Percentiles rank a stretch among this genome's conserved stretches.
These are phyloP conservation scores for Boletus tomentosulus DNA, from an alignment of 768 basidiomycete genomes.

Conservation along the genomic window DNA sequence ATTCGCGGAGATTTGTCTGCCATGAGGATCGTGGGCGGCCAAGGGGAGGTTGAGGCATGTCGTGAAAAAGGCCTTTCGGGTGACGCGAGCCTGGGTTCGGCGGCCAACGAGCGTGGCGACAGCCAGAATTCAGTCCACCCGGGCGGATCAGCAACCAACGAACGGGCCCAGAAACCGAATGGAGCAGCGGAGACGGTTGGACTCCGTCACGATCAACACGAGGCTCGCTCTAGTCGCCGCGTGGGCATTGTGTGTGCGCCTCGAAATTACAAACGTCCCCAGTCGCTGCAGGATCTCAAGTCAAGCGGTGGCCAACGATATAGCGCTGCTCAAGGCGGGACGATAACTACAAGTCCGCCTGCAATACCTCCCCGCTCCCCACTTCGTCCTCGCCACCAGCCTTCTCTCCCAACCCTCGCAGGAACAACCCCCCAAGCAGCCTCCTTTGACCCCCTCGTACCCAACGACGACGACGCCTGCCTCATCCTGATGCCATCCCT, in stretches of 20 bases:
- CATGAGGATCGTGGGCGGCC: slow-evolving; percentile 25
- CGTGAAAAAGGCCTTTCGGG: slow-evolving; percentile 16
- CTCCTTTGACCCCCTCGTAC: background rate
- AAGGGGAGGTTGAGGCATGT: slow-evolving; percentile 24
- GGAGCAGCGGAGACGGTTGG: slow-evolving; percentile 17
- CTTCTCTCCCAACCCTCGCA: slow-evolving; percentile 9
- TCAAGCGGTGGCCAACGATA: slow-evolving; percentile 8
- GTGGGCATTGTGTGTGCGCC: slow-evolving; percentile 38
- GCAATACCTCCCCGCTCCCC: slow-evolving; percentile 31
- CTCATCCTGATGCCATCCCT: slow-evolving; percentile 28
- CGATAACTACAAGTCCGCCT: slow-evolving; percentile 11
- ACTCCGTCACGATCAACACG: slow-evolving; percentile 22
- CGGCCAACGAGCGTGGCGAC: slow-evolving; percentile 1
- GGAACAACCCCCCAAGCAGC: background rate
- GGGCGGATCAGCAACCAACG: slow-evolving; percentile 3
- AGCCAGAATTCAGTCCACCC: background rate
- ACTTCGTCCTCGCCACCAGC: slow-evolving; percentile 20
- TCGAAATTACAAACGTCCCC: slow-evolving; percentile 33
- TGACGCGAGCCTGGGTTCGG: slow-evolving; percentile 16
- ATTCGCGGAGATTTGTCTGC: slow-evolving; percentile 21
- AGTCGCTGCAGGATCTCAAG: slow-evolving; percentile 28
- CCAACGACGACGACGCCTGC: slow-evolving; percentile 14
- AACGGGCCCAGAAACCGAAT: slow-evolving; percentile 1
- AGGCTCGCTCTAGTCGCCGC: slow-evolving; percentile 42
- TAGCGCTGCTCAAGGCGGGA: slow-evolving; percentile 7